Conservation (phyloP, 2,329 filamentous ascomycete species). For the Sclerotiophoma versabilis region DNA sequence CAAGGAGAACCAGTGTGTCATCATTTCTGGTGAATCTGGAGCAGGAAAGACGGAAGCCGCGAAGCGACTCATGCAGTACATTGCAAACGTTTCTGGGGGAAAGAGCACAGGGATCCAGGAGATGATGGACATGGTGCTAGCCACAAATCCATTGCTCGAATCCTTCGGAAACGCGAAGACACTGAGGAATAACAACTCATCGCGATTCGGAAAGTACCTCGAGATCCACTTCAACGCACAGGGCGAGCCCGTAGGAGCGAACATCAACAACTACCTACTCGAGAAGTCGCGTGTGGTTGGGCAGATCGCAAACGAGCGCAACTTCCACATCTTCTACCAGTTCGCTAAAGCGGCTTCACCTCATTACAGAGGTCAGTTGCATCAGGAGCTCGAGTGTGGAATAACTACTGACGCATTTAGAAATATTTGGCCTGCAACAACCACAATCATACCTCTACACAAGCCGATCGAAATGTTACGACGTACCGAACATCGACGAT, state of each 20-base stretch:
- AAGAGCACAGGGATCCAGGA: conserved; percentile 86
- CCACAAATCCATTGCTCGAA: conserved; percentile 94
- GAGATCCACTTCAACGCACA: conserved; percentile 94
- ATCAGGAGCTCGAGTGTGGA: not conserved
- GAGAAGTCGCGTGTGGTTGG: conserved; percentile 96
- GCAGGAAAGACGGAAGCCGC: conserved; percentile 98
- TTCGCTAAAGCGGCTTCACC: conserved; percentile 94
- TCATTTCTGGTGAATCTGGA: conserved; percentile 97
- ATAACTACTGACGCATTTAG: conserved; percentile 45
- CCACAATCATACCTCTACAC: conserved; percentile 95
- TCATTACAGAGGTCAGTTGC: conserved; percentile 70
- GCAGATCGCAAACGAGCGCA: conserved; percentile 93
- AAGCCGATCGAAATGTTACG: conserved; percentile 90
- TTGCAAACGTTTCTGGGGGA: conserved; percentile 93
- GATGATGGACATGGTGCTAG: conserved; percentile 99
- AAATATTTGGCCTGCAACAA: conserved; percentile 88
- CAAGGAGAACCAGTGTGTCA: conserved; percentile 98
- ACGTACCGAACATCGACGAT: conserved; percentile 95
- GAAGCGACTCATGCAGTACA: conserved; percentile 99
- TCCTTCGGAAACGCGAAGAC: conserved; percentile 99
- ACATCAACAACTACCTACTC: conserved; percentile 97
- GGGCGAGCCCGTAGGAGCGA: conserved; percentile 92
- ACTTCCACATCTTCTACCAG: conserved; percentile 99
- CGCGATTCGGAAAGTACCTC: conserved; percentile 96
- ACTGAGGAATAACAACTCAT: conserved; percentile 97